Percentiles rank a stretch among this genome's conserved stretches.
Evolutionary conservation across 2,329 filamentous ascomycete species (phyloP).

Genomic region (Aspergillus uvarum): DNA sequence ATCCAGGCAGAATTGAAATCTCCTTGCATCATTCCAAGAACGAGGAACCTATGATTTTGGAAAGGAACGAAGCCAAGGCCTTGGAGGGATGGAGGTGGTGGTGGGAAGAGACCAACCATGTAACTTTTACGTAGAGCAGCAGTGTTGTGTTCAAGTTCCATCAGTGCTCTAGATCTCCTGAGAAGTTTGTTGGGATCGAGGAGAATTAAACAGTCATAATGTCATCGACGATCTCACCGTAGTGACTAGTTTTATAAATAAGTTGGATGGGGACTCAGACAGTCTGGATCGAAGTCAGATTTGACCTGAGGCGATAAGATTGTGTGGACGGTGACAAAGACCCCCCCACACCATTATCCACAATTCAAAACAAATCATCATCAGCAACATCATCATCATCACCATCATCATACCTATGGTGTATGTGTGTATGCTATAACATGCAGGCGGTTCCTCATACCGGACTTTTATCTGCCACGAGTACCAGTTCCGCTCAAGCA

Average conservation of each 20-base stretch:
- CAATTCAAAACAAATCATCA: too few species aligned
- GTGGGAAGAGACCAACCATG: conserved; percentile 8
- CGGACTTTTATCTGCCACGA: too few species aligned
- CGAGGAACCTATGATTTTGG: conserved; percentile 14
- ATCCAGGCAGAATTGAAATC: conserved; percentile 17
- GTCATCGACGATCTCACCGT: background rate
- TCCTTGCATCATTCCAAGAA: conserved; percentile 9
- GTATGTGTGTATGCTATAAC: background rate
- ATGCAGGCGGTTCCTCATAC: background rate
- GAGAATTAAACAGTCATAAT: background rate
- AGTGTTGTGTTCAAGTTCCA: conserved; percentile 13
- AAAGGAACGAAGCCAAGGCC: conserved; percentile 17
- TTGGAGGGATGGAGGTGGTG: conserved; percentile 9
- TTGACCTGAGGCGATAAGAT: background rate
- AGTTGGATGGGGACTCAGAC: background rate
- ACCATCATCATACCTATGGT: background rate
- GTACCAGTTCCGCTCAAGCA: too few species aligned
- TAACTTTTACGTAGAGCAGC: conserved; percentile 19
- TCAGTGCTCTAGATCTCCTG: conserved; percentile 11
- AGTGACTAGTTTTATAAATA: background rate
- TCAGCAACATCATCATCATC: background rate
- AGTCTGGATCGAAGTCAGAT: background rate
- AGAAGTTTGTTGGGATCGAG: background rate
- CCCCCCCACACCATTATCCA: background rate
- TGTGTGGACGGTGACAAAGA: background rate